Conservation (phyloP, 2,329 filamentous ascomycete genomes). For the Neonectria neomacrospora region DNA sequence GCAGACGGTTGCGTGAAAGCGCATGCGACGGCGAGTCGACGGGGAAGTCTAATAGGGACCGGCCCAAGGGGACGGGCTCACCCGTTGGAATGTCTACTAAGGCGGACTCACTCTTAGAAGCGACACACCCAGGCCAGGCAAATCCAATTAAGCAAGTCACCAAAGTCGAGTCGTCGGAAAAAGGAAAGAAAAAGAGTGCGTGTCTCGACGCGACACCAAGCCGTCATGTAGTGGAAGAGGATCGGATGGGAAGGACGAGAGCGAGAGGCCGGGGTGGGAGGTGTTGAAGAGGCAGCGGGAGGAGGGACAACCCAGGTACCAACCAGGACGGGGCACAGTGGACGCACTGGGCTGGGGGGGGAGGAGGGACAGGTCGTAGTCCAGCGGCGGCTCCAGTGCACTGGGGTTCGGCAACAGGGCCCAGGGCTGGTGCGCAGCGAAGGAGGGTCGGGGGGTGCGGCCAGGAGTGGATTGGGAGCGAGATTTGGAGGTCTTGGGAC, state of each 20-base stretch:
- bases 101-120: conserved; percentile 36
- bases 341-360: conserved; percentile 9
- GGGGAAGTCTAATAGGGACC: conserved; percentile 18
- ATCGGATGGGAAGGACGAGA: conserved; percentile 29
- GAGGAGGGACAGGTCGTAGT: no score
- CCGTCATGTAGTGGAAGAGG: conserved; percentile 29
- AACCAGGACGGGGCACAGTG: conserved; percentile 18
- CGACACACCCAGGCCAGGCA: conserved; percentile 29
- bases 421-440: conserved; percentile 12
- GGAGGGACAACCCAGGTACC: conserved; percentile 19
- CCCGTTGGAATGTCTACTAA: conserved; percentile 18
- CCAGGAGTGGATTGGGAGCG: neutral
- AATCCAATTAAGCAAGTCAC: conserved; percentile 30
- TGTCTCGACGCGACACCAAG: conserved; percentile 38
- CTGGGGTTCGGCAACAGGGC: conserved; percentile 9
- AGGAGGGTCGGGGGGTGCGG: conserved; percentile 7
- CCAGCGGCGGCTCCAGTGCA: conserved; percentile 4
- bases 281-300: conserved; percentile 40
- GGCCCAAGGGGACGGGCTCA: conserved; percentile 17
- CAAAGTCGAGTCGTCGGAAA: conserved; percentile 19
- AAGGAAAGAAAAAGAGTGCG: conserved; percentile 25
- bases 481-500: neutral
- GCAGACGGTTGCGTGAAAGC: conserved; percentile 17
- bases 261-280: conserved; percentile 37
- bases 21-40: conserved; percentile 23